A percentile compares a stretch with the other conserved stretches of the same genome.
Evolutionary conservation across 352 stramenopile species (phyloP).

Genomic region (Globisporangium canariense): DNA sequence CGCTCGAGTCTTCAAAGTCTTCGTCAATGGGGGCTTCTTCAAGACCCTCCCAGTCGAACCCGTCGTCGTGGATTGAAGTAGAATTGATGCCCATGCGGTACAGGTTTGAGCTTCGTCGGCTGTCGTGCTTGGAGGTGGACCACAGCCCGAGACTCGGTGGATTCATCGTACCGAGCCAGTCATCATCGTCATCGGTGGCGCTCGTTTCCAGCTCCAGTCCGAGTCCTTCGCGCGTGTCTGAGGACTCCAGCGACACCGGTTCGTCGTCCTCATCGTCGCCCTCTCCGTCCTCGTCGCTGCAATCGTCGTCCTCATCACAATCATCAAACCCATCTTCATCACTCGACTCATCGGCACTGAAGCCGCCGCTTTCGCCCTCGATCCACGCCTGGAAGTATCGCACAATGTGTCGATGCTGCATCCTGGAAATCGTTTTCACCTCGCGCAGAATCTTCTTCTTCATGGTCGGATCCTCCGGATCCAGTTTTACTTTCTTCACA

Average conservation of each 20-base stretch:
- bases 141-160: slow-evolving; percentile 60
- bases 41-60: slow-evolving; percentile 66
- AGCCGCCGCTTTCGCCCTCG: slow-evolving; percentile 61
- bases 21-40: slow-evolving; percentile 49
- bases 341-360: slow-evolving; percentile 39
- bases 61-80: slow-evolving; percentile 40
- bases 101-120: slow-evolving; percentile 36
- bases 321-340: slow-evolving; percentile 29
- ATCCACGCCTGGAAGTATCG: slow-evolving; percentile 92
- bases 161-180: slow-evolving; percentile 74
- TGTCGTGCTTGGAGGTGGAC: slow-evolving; percentile 65
- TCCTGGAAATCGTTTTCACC: slow-evolving; percentile 95
- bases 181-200: slow-evolving; percentile 60
- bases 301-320: slow-evolving; percentile 28
- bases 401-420: slow-evolving; percentile 96
- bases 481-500: slow-evolving; percentile 86
- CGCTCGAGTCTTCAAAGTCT: slow-evolving; percentile 26
- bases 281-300: slow-evolving; percentile 26
- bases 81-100: slow-evolving; percentile 12
- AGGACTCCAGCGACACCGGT: slow-evolving; percentile 31
- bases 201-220: slow-evolving; percentile 27
- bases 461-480: slow-evolving; percentile 85
- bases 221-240: slow-evolving; percentile 29
- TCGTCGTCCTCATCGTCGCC: slow-evolving; percentile 36
- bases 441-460: slow-evolving; percentile 96